These are phyloP conservation scores for Metschnikowia borealis DNA, from an alignment of 805 yeast genomes.

Conservation along the genomic window DNA sequence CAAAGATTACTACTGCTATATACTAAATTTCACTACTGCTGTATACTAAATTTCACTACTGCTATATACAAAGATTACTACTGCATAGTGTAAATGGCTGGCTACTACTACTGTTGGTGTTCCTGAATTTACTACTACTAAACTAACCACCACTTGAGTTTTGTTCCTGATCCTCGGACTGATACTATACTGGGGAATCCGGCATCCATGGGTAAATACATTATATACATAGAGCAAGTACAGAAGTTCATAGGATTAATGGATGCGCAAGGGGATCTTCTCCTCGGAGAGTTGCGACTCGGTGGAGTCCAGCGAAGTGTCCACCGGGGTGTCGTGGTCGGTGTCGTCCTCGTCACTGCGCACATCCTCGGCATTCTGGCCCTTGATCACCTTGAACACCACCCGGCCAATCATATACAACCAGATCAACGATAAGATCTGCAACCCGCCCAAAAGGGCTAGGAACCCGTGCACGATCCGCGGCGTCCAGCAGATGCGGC, in stretches of 20 bases:
- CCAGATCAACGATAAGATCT: conserved; percentile 67
- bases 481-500: conserved; percentile 44
- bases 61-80: too few species aligned
- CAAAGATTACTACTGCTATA: too few species aligned
- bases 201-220: too few species aligned
- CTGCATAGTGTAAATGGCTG: too few species aligned
- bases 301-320: conserved; percentile 2
- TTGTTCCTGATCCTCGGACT: too few species aligned
- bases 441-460: conserved; percentile 58
- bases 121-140: too few species aligned
- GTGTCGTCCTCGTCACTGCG: conserved; percentile 77
- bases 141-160: too few species aligned
- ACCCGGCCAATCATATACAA: conserved; percentile 68
- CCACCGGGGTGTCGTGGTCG: conserved; percentile 21
- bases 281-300: neutral
- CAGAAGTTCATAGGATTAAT: neutral
- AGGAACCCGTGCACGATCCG: conserved; percentile 46
- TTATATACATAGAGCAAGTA: too few species aligned
- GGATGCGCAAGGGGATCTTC: neutral
- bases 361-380: conserved; percentile 78
- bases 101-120: too few species aligned
- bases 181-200: too few species aligned
- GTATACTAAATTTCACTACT: too few species aligned
- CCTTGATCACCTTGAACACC: conserved; percentile 63
- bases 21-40: too few species aligned